Evolutionary conservation across 2,329 filamentous ascomycete genomes (phyloP), one percentile per base, ranked within the genome.

Genomic region (Alternaria novae-zelandiae): DNA sequence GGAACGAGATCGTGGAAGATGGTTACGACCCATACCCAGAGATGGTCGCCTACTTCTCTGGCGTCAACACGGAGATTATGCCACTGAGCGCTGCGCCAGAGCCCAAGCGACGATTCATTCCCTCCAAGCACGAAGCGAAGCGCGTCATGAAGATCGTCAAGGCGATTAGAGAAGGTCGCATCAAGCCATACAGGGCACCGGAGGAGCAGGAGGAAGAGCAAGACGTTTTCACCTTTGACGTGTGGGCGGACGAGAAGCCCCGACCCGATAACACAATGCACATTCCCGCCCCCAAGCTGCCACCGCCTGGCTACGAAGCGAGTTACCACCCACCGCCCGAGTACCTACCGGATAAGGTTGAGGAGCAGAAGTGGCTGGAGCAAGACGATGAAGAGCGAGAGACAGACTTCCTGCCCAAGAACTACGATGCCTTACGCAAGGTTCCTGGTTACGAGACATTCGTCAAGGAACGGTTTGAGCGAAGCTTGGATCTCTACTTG

Each of bases 101-200:
- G 78, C 96, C 96, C 1, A 99, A 99, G 83, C 88, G 96, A 68
- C 90, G 96, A 72, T 99, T 98, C 79, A 84, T 99, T 10, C 96
- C 96, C 7, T 98, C 95, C 50, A 98, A 97, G 82, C 93, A 99
- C 80, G 96, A 99, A 81, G 91, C 93, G 30, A 97, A 97, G 84
- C 89, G 94, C 61, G 89, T 99, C 55, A 97, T 97, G 89, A 98
- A 99, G 83, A 89, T 99, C 74, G 96, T 98, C 57, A 93, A 92
- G 75, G 96, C 96, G 41, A 99, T 99, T 71, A 90, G 91, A 69
- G 95, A 98, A 81, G 96, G 96, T 36, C 89, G 94, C 54, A 98
- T 99, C 70, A 83, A 97, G 74, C 96, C 96, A 5, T 97, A 96
- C 83, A 93, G 90, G 77, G 88, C 93, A 5, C 89, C 89, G 0